Evolutionary conservation across 1,284 basidiomycete species (phyloP), one percentile per base, ranked within the genome.

Genomic region (Austroboletus novae-zelandiae): DNA sequence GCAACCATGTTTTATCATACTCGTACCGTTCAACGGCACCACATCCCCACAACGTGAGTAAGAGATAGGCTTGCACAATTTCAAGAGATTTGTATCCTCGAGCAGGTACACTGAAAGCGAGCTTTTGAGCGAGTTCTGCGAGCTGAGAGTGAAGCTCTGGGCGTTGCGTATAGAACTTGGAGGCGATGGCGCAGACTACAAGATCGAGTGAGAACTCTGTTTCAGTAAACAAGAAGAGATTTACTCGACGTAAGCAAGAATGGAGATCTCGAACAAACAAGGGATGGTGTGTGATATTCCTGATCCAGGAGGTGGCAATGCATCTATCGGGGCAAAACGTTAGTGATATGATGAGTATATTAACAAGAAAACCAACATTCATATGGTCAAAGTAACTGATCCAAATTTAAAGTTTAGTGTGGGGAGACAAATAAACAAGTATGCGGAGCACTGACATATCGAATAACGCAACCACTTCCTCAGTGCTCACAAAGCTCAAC

Each of bases 21-120:
- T 99, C 97, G 64, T 93, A 98, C 15, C 91, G 81, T 69, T 94
- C 91, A 34, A 92, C 91, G 5, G 92, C 91, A n/a, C 92, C 91
- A 57, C 88, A 84, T 2, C 91, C 91, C 87, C 89, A 96, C 18
- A 91, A 69, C 0, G 86, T 77, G 48, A 94, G 79, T 18, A 96
- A 75, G 32, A 92, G 75, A 68, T 95, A 96, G 0, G 91, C 92
- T 64, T 95, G 93, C 5, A 94, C 90, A 56, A 95, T 93, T 71
- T 99, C 97, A 41, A 98, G 87, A 23, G 90, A 94, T 71, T 99
- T 99, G 78, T 94, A 97, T 0, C 90, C 90, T 58, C 80, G 75
- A 52, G 84, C 90, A 43, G 79, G 91, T 9, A 95, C 90, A 56
- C 81, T 86, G 66, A 96, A 98, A 0, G 95, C 91, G n/a, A 98